Evolutionary conservation across 305 asterid species (phyloP).

Genomic region (Solanum hybrid): DNA sequence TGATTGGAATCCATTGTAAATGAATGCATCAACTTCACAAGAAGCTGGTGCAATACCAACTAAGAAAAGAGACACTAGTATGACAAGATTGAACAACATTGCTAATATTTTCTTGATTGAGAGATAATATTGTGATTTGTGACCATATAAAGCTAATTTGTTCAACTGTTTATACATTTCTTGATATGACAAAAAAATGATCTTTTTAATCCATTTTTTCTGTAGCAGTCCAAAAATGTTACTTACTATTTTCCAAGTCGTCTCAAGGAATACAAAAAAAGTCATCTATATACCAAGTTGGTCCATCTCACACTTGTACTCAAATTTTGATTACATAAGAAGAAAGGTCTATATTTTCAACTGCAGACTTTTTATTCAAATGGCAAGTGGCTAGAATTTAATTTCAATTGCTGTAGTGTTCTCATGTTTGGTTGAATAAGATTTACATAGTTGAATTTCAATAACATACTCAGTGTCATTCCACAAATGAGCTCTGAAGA

Average conservation of each 20-base stretch:
- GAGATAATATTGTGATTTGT: background rate
- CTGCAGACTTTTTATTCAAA: background rate
- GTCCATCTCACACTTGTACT: background rate
- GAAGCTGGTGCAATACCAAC: background rate
- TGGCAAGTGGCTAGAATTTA: background rate
- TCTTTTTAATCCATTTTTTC: background rate
- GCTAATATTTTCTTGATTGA: background rate
- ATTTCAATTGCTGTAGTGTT: background rate
- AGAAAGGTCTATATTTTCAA: background rate
- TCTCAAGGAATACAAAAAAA: background rate
- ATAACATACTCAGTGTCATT: background rate
- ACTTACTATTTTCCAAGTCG: background rate
- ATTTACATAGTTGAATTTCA: background rate
- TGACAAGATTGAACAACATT: background rate
- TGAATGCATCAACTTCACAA: slow-evolving; percentile 2
- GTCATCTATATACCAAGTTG: background rate
- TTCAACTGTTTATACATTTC: background rate
- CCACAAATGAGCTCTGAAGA: too few species aligned
- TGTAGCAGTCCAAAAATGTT: background rate
- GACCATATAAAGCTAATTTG: background rate
- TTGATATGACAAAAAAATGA: background rate
- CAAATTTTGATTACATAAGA: background rate
- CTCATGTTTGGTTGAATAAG: background rate
- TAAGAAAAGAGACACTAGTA: background rate
- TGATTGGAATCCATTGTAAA: slow-evolving; percentile 11